phyloP scores from a whole-genome alignment of 2,329 filamentous ascomycete genomes.

The Sclerotinia sclerotiorum region DNA sequence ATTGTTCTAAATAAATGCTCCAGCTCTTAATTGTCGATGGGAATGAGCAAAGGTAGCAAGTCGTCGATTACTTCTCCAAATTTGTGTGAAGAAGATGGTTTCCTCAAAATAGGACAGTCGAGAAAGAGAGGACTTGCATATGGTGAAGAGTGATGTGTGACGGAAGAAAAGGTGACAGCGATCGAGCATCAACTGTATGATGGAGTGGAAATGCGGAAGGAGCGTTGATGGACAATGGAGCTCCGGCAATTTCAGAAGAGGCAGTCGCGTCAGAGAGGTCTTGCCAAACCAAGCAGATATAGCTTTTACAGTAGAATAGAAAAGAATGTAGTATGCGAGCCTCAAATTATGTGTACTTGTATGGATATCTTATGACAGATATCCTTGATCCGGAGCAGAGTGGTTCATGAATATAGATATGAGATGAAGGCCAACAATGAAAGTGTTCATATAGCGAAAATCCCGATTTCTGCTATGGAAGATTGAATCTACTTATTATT shows the following conservation, averaged over 20 bases:
- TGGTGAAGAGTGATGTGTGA: conserved; percentile 16
- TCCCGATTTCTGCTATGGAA: neutral
- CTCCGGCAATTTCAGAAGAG: neutral
- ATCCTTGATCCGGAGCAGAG: neutral
- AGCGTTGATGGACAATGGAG: neutral
- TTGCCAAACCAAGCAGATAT: neutral
- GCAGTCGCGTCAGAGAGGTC: neutral
- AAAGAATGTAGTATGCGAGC: neutral
- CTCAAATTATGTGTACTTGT: neutral
- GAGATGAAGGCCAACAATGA: neutral
- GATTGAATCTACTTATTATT: neutral
- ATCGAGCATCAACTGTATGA: neutral
- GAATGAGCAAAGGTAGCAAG: conserved; percentile 37
- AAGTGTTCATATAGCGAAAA: neutral
- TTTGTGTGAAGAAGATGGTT: conserved; percentile 21
- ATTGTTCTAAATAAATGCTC: conserved; percentile 16
- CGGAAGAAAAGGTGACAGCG: conserved; percentile 20
- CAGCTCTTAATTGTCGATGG: conserved; percentile 17
- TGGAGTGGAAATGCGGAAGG: conserved; percentile 3
- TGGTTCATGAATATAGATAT: neutral
- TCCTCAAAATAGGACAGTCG: conserved; percentile 18
- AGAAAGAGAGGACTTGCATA: conserved; percentile 20
- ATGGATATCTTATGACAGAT: neutral
- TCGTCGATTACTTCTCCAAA: conserved; percentile 29
- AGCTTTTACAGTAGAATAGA: neutral